Percentiles rank a stretch among this genome's conserved stretches.
phyloP scores from a whole-genome alignment of 140 eudicot species.

The Cichorium intybus region DNA sequence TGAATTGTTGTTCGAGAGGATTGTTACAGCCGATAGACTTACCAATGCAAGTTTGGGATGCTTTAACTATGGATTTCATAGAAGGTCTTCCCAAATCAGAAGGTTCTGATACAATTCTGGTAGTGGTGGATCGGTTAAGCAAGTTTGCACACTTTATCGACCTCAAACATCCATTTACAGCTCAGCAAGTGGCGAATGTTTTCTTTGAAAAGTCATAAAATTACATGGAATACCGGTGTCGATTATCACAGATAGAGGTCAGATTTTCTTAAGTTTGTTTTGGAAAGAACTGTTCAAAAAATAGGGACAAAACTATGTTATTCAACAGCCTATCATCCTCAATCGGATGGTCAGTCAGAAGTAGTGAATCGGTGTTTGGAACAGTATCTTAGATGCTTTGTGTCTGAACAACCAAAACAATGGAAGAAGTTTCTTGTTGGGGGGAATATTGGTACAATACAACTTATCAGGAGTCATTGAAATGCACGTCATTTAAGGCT shows the following conservation, averaged over 20 bases:
- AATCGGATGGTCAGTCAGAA: not conserved
- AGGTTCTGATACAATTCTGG: not conserved
- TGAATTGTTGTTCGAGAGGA: not conserved
- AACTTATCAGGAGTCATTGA: not conserved
- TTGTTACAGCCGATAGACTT: not conserved
- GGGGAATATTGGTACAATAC: not conserved
- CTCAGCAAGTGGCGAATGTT: not conserved
- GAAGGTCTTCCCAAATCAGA: conserved; percentile 17
- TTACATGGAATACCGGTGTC: conserved; percentile 4
- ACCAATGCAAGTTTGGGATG: not conserved
- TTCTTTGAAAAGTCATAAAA: not conserved
- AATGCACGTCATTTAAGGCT: not conserved
- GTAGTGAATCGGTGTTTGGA: too few species aligned
- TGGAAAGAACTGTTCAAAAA: conserved; percentile 8
- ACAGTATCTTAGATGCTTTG: not conserved
- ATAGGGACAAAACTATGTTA: not conserved
- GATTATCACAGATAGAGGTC: conserved; percentile 9
- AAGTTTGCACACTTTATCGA: conserved; percentile 2
- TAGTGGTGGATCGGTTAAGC: conserved; percentile 7
- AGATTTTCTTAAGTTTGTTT: conserved; percentile 4
- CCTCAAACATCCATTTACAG: not conserved
- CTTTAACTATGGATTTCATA: conserved; percentile 12
- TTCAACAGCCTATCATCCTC: not conserved
- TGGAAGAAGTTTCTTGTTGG: not conserved
- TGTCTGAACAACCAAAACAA: not conserved